Conservation (phyloP, 2,329 filamentous ascomycete species). For the Diplodia seriata region DNA sequence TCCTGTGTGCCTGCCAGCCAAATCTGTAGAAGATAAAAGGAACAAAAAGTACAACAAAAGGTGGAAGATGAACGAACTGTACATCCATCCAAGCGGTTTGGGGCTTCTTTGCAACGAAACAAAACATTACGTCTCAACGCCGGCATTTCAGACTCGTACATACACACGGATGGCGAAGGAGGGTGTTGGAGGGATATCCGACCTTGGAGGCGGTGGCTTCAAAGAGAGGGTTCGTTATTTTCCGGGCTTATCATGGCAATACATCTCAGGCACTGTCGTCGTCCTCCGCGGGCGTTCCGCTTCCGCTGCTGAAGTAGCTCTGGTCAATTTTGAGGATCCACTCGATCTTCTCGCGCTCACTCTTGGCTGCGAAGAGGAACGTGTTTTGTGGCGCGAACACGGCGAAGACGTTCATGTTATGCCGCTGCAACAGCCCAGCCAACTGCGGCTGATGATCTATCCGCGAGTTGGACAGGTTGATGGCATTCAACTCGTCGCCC, state of each 20-base stretch:
- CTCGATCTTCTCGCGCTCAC: conserved; percentile 90
- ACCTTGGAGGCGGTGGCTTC: background rate
- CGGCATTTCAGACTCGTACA: conserved; percentile 20
- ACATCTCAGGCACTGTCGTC: conserved; percentile 34
- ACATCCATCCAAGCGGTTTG: conserved; percentile 11
- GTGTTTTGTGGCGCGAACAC: conserved; percentile 94
- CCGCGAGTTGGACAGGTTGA: conserved; percentile 87
- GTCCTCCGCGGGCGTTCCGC: conserved; percentile 38
- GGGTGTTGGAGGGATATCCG: conserved; percentile 9
- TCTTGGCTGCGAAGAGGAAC: conserved; percentile 89
- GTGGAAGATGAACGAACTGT: background rate
- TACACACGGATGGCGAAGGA: conserved; percentile 23
- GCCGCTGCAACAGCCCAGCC: conserved; percentile 68
- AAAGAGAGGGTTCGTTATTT: conserved; percentile 27
- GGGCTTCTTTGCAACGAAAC: conserved; percentile 1
- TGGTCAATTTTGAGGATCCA: conserved; percentile 97
- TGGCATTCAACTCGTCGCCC: conserved; percentile 87
- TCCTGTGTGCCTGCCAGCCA: conserved; percentile 26
- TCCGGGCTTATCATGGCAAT: background rate
- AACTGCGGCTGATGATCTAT: conserved; percentile 93
- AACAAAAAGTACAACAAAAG: conserved; percentile 6
- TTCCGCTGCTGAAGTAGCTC: conserved; percentile 62
- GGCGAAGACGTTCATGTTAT: conserved; percentile 73
- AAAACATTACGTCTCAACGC: conserved; percentile 16
- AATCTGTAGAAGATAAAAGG: conserved; percentile 7